Evolutionary conservation across 1,284 basidiomycete species (phyloP), one percentile per base, ranked within the genome.

Genomic region (Cystobasidium slooffiae): DNA sequence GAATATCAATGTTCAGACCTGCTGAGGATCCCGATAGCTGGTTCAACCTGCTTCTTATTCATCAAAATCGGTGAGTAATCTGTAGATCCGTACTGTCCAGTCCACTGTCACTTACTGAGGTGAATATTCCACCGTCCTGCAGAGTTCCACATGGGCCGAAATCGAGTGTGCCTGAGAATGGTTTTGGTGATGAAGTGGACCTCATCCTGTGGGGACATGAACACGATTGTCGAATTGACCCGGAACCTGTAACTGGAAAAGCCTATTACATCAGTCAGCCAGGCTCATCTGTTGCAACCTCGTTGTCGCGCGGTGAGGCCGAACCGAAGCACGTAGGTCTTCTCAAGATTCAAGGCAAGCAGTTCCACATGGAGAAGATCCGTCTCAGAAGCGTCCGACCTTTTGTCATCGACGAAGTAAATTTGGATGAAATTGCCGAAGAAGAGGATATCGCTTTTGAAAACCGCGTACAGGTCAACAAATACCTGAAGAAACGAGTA

Each of bases 121-220:
- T 24, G 24, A 3, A 37, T 49, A 10, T 10, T 46, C 44, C 20
- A 4, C 47, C 8, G n/a, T 8, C 52, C 44, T n/a, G 24, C 76
- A 97, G 94, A 20, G 95, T 97, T 3, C 91, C 92, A 75, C 95
- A 95, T 81, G 93, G 93, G 0, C 92, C 93, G 3, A 93, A 97
- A 81, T 91, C 94, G 78, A 92, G 87, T 31, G 94, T 98, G 0
- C 94, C 95, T 2, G 97, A 99, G 81, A 91, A 91, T 75, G 92
- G 97, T 88, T 99, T 99, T 79, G 96, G 98, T 81, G 93, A 99
- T 80, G 92, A 90, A 78, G 87, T 98, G 73, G 89, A 97, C 80
- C 86, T 99, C 5, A 92, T 99, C 8, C 86, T 99, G 0, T 99
- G 96, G 96, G 96, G 97, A 1, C 97, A 99, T 81, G 97, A 99